phyloP scores from a whole-genome alignment of 169 alveolate genomes.

The Theileria parva region DNA sequence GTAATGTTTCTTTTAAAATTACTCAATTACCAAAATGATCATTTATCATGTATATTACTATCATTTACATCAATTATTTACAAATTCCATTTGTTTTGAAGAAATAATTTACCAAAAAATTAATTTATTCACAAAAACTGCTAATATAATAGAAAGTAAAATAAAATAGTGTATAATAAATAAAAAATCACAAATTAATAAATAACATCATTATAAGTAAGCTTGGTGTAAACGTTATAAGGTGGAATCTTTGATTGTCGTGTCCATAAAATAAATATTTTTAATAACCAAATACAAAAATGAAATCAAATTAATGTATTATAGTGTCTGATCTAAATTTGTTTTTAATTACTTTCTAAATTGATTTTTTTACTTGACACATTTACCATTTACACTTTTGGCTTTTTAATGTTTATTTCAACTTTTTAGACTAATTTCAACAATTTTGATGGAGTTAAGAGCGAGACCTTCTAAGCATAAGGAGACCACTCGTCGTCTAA shows the following conservation, averaged over 20 bases:
- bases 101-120: background rate
- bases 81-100: background rate
- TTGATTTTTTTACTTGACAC: background rate
- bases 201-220: background rate
- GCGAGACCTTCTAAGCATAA: background rate
- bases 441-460: background rate
- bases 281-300: background rate
- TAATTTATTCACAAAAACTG: background rate
- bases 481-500: background rate
- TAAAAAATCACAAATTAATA: background rate
- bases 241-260: conserved; percentile 20
- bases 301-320: background rate
- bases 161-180: too few species aligned
- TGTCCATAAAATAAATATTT: background rate
- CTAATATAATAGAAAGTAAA: background rate
- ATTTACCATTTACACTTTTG: background rate
- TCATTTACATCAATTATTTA: background rate
- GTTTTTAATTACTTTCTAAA: too few species aligned
- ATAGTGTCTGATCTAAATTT: background rate
- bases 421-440: background rate
- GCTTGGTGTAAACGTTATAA: background rate
- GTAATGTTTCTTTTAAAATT: too few species aligned
- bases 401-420: too few species aligned
- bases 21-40: background rate
- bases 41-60: background rate